Evolutionary conservation across 2,329 filamentous ascomycete species (phyloP), one percentile per base, ranked within the genome.

Genomic region (Colletotrichum phormii): DNA sequence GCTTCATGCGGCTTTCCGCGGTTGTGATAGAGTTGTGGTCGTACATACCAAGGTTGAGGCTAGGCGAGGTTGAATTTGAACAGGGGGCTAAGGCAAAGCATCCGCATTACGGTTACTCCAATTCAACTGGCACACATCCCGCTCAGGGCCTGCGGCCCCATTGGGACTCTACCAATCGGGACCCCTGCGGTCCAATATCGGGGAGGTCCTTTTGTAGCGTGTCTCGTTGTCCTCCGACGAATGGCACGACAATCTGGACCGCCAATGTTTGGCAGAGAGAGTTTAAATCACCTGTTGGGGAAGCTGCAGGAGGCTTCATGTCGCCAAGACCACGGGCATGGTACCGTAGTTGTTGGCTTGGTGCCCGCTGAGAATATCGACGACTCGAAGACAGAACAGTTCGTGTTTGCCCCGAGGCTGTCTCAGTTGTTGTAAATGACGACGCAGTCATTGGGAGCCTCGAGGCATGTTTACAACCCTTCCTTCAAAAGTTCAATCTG

Each of bases 201-300:
- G 37, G 42, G 26, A 26, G 46, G 58, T 54, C 65, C 70, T 72
- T 72, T 58, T 72, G 60, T 72, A 60, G 70, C 65, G 65, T 35
- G 65, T 64, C 35, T 64, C 42, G 54, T 54, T 64, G 13, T 54
- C 46, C 29, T 60, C 37, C 68, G 35, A 67, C 64, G 64, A 71
- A 58, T 71, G 64, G 68, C 49, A 71, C 51, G 68, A 31, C 64
- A 24, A 55, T n/a, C 29, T 53, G 68, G 64, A 37, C 68, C 35
- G 22, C 33, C 51, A 42, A 51, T 6, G 33, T 37, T 42, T 26
- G 33, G 12, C 46, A 60, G 37, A 42, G 13, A 42, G 55, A 60
- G 46, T 29, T 24, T 15, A 22, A 35, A 54, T 60, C 35, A 42
- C 35, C 35, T 42, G 35, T 42, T 42, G 13, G 13, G 35, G 35